phyloP scores from a whole-genome alignment of 805 yeast species.

The Metschnikowia noctiluminum region DNA sequence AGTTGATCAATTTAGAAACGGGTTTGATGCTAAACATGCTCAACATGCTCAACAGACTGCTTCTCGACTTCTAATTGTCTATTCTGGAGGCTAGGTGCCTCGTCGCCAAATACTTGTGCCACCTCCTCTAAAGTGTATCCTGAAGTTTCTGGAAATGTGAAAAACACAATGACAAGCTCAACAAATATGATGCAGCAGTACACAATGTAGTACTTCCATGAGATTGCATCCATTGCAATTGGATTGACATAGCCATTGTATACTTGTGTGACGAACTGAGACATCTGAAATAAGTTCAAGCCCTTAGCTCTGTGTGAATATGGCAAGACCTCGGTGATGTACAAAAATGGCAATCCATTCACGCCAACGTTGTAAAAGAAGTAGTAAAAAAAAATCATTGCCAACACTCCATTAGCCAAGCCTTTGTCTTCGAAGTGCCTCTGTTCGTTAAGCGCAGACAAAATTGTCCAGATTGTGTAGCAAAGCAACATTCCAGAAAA shows the following conservation, averaged over 20 bases:
- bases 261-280: conserved; percentile 20
- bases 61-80: conserved; percentile 7
- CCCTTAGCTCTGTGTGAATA: conserved; percentile 43
- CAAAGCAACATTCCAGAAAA: conserved; percentile 33
- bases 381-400: conserved; percentile 49
- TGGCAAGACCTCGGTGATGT: conserved; percentile 42
- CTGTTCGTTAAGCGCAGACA: conserved; percentile 45
- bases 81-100: conserved; percentile 12
- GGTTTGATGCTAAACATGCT: conserved; percentile 4
- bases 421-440: conserved; percentile 37
- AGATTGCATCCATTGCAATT: conserved; percentile 39
- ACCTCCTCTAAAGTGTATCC: conserved; percentile 44
- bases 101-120: conserved; percentile 40
- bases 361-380: conserved; percentile 40
- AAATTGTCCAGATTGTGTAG: conserved; percentile 41
- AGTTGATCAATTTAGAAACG: background rate
- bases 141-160: conserved; percentile 40
- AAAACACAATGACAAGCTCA: conserved; percentile 27
- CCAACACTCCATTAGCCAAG: conserved; percentile 45
- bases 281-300: conserved; percentile 26
- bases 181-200: conserved; percentile 29
- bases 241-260: conserved; percentile 26
- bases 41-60: conserved; percentile 10
- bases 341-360: conserved; percentile 45
- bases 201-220: conserved; percentile 45